These are phyloP conservation scores for Rhynchospora tenuis DNA, from an alignment of 176 grass and related monocot species.

Conservation along the genomic window DNA sequence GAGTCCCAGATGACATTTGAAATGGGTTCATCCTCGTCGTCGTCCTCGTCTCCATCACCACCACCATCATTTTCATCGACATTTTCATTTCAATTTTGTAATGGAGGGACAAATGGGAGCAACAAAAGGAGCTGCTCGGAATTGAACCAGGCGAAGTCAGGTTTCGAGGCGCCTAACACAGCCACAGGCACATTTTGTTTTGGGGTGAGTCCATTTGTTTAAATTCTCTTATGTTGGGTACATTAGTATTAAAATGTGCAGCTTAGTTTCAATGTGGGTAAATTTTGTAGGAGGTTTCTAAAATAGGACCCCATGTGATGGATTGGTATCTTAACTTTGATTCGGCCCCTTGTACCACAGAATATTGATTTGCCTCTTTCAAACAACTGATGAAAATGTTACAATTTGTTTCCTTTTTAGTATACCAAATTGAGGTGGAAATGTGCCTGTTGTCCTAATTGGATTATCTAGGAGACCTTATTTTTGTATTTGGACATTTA, in stretches of 20 bases:
- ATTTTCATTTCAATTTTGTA: conserved; percentile 26
- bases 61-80: conserved; percentile 19
- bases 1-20: conserved; percentile 23
- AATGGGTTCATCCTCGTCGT: conserved; percentile 29
- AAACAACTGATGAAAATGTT: not conserved
- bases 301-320: not conserved
- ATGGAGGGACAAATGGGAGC: conserved; percentile 16
- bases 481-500: not conserved
- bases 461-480: not conserved
- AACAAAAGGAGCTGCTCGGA: conserved; percentile 66
- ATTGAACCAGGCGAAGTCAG: conserved; percentile 46
- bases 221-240: not conserved
- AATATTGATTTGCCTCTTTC: not conserved
- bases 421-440: not conserved
- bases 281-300: not conserved
- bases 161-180: conserved; percentile 24
- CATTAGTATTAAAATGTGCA: not conserved
- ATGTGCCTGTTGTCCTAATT: not conserved
- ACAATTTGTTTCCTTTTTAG: not conserved
- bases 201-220: conserved; percentile 47
- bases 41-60: conserved; percentile 27
- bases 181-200: conserved; percentile 47
- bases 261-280: not conserved
- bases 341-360: not conserved
- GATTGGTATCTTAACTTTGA: not conserved